Evolutionary conservation across 2,329 filamentous ascomycete genomes (phyloP), one percentile per base, ranked within the genome.

Genomic region (Calonectria multiphialidica): DNA sequence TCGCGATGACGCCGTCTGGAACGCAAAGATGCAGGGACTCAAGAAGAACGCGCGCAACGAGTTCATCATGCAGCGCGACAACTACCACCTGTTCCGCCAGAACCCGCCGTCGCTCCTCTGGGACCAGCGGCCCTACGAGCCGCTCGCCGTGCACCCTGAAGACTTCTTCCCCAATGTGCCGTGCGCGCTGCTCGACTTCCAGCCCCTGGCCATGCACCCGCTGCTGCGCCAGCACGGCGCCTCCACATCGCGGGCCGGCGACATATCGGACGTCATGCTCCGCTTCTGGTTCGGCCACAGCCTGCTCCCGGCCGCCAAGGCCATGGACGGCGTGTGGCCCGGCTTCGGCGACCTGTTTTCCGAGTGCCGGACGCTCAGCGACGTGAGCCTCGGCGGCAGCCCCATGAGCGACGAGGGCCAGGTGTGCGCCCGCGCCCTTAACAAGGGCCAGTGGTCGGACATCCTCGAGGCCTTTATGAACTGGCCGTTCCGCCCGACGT

Each of bases 121-220:
- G 91, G 95, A 98, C 81, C 87, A 89, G 1, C 91, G 95, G 18
- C 84, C 86, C 2, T 91, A 90, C 78, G 94, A 98, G 78, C 93
- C 95, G 0, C 85, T 98, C 18, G 82, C 85, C 28, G 88, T 90
- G 3, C 72, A 85, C 5, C 64, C 82, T 0, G 79, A 88, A 1
- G 95, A 98, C 75, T 93, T 95, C 78, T 94, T 88, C 81, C 95
- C 94, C 1, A 85, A 88, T 28, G 82, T 87, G 10, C 84, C 87
- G 8, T 85, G 90, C 68, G 83, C 86, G 13, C 88, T 96, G 4
- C 81, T 95, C 18, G 93, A 95, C 80, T 85, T 95, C 71, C 89
- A 92, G 75, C 93, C 94, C 4, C 88, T 88, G 75, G 80, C 86
- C 3, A 83, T 88, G 72, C 86, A 87, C 76, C 86, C 84, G 1